A percentile compares a stretch with the other conserved stretches of the same genome.
Evolutionary conservation across 2,329 filamentous ascomycete genomes (phyloP).

Genomic region (Sarocladiaceae sp.): DNA sequence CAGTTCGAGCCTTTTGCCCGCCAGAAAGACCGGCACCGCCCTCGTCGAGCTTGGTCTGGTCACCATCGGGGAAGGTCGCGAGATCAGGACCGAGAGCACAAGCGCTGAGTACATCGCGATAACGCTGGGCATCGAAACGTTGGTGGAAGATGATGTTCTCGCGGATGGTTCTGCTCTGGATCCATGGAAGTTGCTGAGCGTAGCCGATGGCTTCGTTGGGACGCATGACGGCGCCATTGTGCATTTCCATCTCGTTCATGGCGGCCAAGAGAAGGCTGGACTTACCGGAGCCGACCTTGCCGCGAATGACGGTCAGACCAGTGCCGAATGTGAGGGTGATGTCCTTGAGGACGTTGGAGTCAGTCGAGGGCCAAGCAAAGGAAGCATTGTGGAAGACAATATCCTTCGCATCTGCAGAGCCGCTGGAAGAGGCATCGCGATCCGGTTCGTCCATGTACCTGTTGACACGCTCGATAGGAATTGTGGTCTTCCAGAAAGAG

Average conservation of each 20-base stretch:
- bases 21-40: conserved; percentile 60
- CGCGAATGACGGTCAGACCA: conserved; percentile 53
- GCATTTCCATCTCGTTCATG: conserved; percentile 64
- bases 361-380: conserved; percentile 74
- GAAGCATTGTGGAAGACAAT: conserved; percentile 60
- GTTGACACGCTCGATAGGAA: conserved; percentile 78
- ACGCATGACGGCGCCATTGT: conserved; percentile 42
- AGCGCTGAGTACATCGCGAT: conserved; percentile 56
- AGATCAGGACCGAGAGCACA: conserved; percentile 56
- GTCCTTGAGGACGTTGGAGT: conserved; percentile 44
- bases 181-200: conserved; percentile 58
- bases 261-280: conserved; percentile 56
- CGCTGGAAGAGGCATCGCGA: conserved; percentile 50
- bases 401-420: conserved; percentile 27
- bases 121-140: conserved; percentile 48
- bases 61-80: conserved; percentile 50
- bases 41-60: conserved; percentile 56
- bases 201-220: conserved; percentile 50
- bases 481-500: conserved; percentile 73
- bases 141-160: conserved; percentile 64
- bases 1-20: conserved; percentile 59
- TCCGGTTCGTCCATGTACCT: conserved; percentile 84
- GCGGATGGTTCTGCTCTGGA: conserved; percentile 61
- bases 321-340: conserved; percentile 41
- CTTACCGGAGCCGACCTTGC: conserved; percentile 59